Conservation (phyloP, 1,284 basidiomycete genomes). For the Vanrija pseudolonga region DNA sequence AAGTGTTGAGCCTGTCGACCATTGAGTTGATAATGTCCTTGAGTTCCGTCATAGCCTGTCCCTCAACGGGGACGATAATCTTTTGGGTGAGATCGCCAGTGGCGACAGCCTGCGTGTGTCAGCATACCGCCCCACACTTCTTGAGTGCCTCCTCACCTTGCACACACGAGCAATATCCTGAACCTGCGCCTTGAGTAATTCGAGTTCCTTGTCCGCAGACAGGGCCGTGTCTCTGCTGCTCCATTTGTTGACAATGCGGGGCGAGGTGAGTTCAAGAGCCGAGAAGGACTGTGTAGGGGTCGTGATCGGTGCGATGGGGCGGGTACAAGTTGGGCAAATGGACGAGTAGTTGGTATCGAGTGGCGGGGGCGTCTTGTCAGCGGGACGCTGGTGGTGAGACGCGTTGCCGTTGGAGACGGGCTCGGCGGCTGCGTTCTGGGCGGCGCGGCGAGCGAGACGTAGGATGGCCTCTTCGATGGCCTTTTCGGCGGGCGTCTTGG, state of each 20-base stretch:
- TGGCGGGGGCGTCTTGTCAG: constrained; percentile 23
- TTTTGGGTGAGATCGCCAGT: constrained; percentile 91
- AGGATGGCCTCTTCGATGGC: constrained; percentile 40
- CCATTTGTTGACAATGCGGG: constrained; percentile 24
- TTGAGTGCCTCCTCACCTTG: constrained; percentile 53
- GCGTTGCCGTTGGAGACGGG: not conserved
- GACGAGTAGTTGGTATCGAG: constrained; percentile 26
- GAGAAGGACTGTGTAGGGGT: constrained; percentile 12
- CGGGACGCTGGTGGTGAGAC: constrained; percentile 8
- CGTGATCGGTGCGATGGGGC: constrained; percentile 12
- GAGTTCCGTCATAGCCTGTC: constrained; percentile 93
- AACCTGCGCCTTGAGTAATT: constrained; percentile 79
- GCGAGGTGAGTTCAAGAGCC: constrained; percentile 22
- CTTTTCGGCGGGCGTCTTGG: constrained; percentile 35
- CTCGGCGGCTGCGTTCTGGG: not conserved
- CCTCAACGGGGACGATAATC: constrained; percentile 93
- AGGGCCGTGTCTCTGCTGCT: constrained; percentile 40
- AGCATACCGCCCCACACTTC: not conserved
- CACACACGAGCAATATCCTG: constrained; percentile 89
- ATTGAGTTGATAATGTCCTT: constrained; percentile 98
- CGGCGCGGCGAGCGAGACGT: constrained; percentile 32
- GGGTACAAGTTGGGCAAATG: constrained; percentile 27
- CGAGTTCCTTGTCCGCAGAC: constrained; percentile 63
- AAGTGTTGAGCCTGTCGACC: constrained; percentile 60
- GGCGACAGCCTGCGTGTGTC: constrained; percentile 66